Conservation (phyloP, 805 yeast genomes). For the Candida boidinii region DNA sequence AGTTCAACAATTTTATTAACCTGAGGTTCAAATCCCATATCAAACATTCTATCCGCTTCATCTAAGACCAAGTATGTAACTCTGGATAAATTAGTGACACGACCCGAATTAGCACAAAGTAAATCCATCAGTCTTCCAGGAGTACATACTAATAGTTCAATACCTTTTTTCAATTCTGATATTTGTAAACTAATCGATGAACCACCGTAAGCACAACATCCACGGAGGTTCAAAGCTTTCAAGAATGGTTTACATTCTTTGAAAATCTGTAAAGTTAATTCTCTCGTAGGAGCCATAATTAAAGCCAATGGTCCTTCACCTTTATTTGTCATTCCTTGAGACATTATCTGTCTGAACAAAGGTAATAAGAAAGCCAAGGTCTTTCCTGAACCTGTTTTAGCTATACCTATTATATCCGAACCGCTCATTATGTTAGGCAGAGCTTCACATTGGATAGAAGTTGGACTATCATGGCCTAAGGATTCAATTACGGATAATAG, state of each 20-base stretch:
- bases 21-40: constrained; percentile 96
- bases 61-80: constrained; percentile 83
- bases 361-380: constrained; percentile 86
- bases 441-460: constrained; percentile 87
- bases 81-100: constrained; percentile 57
- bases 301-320: constrained; percentile 75
- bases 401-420: constrained; percentile 84
- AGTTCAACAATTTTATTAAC: constrained; percentile 70
- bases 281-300: constrained; percentile 86
- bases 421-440: constrained; percentile 89
- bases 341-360: constrained; percentile 71
- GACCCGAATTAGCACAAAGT: constrained; percentile 73
- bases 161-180: constrained; percentile 66
- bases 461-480: constrained; percentile 53
- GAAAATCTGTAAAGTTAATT: constrained; percentile 76
- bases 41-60: constrained; percentile 96
- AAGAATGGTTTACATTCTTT: constrained; percentile 58
- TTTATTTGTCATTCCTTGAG: constrained; percentile 44
- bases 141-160: constrained; percentile 81
- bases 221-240: constrained; percentile 37
- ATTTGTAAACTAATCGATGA: constrained; percentile 77
- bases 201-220: constrained; percentile 88
- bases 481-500: constrained; percentile 44
- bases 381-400: constrained; percentile 95
- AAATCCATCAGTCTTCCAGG: constrained; percentile 93